Percentiles rank a stretch among this genome's conserved stretches.
phyloP scores from a whole-genome alignment of 768 basidiomycete species.

The Amanita jacksonii region DNA sequence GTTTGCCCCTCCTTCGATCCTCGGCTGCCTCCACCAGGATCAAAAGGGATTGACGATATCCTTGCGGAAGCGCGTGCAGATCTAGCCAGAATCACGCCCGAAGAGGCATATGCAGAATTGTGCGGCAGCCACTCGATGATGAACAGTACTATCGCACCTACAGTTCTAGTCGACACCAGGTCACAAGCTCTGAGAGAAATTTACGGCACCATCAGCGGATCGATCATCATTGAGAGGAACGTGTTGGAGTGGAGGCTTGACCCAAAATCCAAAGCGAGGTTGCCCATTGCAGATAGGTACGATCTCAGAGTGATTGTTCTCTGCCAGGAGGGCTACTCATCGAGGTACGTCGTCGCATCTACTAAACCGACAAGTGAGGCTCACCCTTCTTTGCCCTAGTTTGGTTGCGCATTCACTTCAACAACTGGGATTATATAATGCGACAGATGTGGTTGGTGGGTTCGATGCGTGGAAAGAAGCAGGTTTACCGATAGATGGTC shows the following conservation, averaged over 20 bases:
- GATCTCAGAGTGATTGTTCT: slow-evolving; percentile 68
- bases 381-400: slow-evolving; percentile 21
- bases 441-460: slow-evolving; percentile 73
- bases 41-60: slow-evolving; percentile 47
- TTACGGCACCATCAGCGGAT: slow-evolving; percentile 53
- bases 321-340: slow-evolving; percentile 65
- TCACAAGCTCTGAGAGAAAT: slow-evolving; percentile 47
- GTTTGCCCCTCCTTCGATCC: slow-evolving; percentile 52
- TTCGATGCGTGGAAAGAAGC: slow-evolving; percentile 63
- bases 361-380: too few relatives aligned
- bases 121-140: slow-evolving; percentile 25
- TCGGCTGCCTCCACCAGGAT: slow-evolving; percentile 52
- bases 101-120: slow-evolving; percentile 52
- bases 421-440: slow-evolving; percentile 60
- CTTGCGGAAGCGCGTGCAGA: slow-evolving; percentile 50
- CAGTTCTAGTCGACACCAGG: slow-evolving; percentile 72
- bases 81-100: slow-evolving; percentile 53
- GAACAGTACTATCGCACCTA: slow-evolving; percentile 32
- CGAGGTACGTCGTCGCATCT: too few relatives aligned
- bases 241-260: slow-evolving; percentile 77
- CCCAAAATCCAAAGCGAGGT: slow-evolving; percentile 47
- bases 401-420: slow-evolving; percentile 63
- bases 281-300: slow-evolving; percentile 64
- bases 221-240: slow-evolving; percentile 69
- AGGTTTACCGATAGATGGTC: slow-evolving; percentile 46